Evolutionary conservation across 768 basidiomycete genomes (phyloP).

Genomic region (Sporobolomyces roseus): DNA sequence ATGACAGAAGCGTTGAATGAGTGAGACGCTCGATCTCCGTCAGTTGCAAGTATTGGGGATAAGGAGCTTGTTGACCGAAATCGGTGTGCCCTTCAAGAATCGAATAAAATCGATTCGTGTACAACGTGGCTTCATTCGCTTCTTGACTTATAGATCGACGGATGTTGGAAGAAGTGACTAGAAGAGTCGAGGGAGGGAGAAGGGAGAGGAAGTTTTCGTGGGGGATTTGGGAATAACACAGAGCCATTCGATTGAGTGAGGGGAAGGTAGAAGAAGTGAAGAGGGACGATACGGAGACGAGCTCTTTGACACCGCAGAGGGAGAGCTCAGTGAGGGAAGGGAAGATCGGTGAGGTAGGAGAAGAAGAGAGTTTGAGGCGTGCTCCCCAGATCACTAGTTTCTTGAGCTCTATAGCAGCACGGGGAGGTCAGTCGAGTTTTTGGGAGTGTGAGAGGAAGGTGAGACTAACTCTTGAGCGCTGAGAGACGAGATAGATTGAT

Average conservation of each 20-base stretch:
- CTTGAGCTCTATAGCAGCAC: background rate
- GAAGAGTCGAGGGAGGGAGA: background rate
- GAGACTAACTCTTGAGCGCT: background rate
- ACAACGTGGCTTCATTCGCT: background rate
- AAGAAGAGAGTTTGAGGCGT: background rate
- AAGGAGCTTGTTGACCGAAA: background rate
- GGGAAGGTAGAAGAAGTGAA: background rate
- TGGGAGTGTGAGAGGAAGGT: background rate
- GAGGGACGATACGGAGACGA: background rate
- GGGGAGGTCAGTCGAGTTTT: too few species aligned
- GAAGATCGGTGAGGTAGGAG: background rate
- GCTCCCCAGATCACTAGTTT: background rate
- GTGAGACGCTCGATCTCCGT: background rate
- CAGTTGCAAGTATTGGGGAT: background rate
- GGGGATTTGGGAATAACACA: background rate
- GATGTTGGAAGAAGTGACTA: background rate
- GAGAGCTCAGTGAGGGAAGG: background rate
- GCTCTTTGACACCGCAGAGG: slow-evolving; percentile 7
- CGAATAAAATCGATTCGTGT: slow-evolving; percentile 6
- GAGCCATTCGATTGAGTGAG: background rate
- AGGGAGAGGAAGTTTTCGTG: background rate
- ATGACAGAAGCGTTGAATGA: background rate
- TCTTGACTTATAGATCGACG: background rate
- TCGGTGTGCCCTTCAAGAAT: background rate
- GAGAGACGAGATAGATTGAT: background rate